These are phyloP conservation scores for Cutaneotrichosporon mucoides DNA, from an alignment of 1,284 basidiomycete species.

Conservation along the genomic window DNA sequence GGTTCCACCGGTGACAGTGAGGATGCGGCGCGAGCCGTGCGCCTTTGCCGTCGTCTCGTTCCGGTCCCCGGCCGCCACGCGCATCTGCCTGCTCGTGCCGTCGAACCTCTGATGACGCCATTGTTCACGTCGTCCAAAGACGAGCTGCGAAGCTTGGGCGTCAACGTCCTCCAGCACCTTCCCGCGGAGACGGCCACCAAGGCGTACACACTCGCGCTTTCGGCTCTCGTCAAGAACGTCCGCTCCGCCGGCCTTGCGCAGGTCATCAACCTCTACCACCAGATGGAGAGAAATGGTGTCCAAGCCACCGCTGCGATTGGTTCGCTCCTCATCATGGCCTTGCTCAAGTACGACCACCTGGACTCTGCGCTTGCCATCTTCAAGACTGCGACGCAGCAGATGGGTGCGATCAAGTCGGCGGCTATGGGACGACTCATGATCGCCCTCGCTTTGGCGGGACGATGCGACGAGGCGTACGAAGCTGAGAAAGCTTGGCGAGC, in stretches of 20 bases:
- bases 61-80: conserved; percentile 4
- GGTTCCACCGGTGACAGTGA: conserved; percentile 11
- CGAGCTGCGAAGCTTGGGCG: conserved; percentile 12
- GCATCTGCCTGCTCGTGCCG: conserved; percentile 1
- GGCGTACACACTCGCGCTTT: conserved; percentile 20
- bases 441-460: conserved; percentile 18
- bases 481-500: conserved; percentile 28
- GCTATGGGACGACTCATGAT: conserved; percentile 34
- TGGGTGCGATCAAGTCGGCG: conserved; percentile 19
- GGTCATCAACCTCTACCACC: conserved; percentile 24
- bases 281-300: conserved; percentile 21
- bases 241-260: conserved; percentile 15
- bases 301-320: conserved; percentile 15
- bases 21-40: conserved; percentile 30
- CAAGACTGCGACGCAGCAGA: conserved; percentile 9
- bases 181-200: neutral
- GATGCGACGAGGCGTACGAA: conserved; percentile 23
- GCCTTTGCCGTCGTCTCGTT: conserved; percentile 19
- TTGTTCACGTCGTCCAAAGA: conserved; percentile 20
- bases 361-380: conserved; percentile 24
- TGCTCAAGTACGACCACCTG: conserved; percentile 24
- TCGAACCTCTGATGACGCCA: conserved; percentile 15
- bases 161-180: conserved; percentile 7
- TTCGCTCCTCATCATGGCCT: conserved; percentile 18
- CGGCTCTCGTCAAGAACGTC: conserved; percentile 12